Percentiles rank a stretch among this genome's conserved stretches.
These are phyloP conservation scores for Oryza meyeriana DNA, from an alignment of 176 grass and related monocot genomes.

Conservation along the genomic window DNA sequence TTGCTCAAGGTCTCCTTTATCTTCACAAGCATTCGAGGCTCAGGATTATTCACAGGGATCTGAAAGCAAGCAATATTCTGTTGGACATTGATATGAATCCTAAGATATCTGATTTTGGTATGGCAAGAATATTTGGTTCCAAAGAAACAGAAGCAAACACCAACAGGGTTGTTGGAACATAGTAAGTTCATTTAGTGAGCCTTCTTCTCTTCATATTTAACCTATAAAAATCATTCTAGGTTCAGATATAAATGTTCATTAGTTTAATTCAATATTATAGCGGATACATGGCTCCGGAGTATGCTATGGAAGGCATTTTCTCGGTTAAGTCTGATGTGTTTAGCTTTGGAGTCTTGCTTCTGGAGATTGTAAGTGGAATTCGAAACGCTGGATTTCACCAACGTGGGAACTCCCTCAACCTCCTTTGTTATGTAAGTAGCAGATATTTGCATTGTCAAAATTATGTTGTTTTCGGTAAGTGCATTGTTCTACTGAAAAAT, in stretches of 20 bases:
- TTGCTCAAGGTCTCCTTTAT: constrained; percentile 62
- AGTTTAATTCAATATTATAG: constrained; percentile 21
- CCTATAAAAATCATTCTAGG: not conserved
- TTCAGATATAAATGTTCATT: not conserved
- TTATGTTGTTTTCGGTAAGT: not conserved
- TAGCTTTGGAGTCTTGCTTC: constrained; percentile 55
- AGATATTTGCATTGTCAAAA: not conserved
- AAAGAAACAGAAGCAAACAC: constrained; percentile 51
- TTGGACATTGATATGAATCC: constrained; percentile 61
- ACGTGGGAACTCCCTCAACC: constrained; percentile 34
- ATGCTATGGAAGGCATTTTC: constrained; percentile 55
- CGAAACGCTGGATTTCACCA: constrained; percentile 43
- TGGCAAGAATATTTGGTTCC: constrained; percentile 58
- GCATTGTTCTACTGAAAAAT: not conserved
- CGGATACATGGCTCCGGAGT: constrained; percentile 63
- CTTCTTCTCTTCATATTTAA: not conserved
- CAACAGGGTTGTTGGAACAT: constrained; percentile 53
- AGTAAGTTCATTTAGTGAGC: constrained; percentile 34
- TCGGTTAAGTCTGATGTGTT: constrained; percentile 53
- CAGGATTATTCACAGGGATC: constrained; percentile 54
- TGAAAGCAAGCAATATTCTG: constrained; percentile 66
- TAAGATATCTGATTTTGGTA: constrained; percentile 63
- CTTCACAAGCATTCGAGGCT: constrained; percentile 66
- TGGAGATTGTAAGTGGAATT: constrained; percentile 53
- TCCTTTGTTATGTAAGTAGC: constrained; percentile 48